Conservation (phyloP, 768 basidiomycete genomes). For the Ramaria rubella region DNA sequence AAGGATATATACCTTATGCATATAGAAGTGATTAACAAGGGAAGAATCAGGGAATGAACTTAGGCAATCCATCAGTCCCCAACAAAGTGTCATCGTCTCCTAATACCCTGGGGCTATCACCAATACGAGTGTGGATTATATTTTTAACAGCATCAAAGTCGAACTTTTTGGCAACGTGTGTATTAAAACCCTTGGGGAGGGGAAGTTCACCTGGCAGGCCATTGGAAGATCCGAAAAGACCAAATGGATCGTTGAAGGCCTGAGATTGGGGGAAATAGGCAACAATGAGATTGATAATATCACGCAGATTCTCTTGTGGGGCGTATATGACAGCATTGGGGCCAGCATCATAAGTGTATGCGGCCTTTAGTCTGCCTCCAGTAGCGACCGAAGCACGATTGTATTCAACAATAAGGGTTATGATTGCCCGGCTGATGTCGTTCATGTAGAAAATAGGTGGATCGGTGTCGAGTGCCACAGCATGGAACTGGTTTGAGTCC, state of each 20-base stretch:
- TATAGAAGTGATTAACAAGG: neutral
- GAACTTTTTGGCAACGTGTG: conserved; percentile 65
- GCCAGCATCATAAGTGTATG: conserved; percentile 99
- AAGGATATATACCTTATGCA: neutral
- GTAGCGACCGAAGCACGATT: conserved; percentile 68
- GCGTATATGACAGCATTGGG: conserved; percentile 98
- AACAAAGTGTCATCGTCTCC: conserved; percentile 59
- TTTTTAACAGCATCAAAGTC: conserved; percentile 75
- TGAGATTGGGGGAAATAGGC: conserved; percentile 84
- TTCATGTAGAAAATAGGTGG: conserved; percentile 99
- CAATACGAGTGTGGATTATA: conserved; percentile 88
- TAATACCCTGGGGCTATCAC: conserved; percentile 81
- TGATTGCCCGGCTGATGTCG: conserved; percentile 92
- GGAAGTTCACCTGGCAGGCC: conserved; percentile 40
- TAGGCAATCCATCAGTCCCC: conserved; percentile 60
- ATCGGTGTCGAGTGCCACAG: conserved; percentile 91
- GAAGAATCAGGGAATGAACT: neutral
- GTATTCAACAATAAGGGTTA: conserved; percentile 84
- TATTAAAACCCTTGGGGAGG: conserved; percentile 67
- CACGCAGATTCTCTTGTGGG: conserved; percentile 63
- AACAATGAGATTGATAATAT: conserved; percentile 69
- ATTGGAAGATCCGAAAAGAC: conserved; percentile 42
- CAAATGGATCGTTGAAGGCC: conserved; percentile 70
- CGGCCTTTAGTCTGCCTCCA: conserved; percentile 65
- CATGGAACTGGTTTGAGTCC: conserved; percentile 98